phyloP scores from a whole-genome alignment of 1,284 basidiomycete genomes.

The Moesziomyces aphidis region DNA sequence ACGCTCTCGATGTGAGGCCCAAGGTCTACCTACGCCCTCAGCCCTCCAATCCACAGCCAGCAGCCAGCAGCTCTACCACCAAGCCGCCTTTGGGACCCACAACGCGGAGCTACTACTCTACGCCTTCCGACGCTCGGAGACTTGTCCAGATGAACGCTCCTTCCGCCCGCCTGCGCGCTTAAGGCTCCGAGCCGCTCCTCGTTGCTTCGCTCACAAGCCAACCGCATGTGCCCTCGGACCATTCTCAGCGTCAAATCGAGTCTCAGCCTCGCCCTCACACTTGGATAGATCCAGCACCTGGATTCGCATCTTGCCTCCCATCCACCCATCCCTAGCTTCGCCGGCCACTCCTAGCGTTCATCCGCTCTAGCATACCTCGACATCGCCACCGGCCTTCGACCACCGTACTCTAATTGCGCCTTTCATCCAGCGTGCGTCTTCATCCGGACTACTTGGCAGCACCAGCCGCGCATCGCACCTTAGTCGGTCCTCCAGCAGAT shows the following conservation, averaged over 20 bases:
- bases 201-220: not conserved
- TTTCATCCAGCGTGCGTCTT: too few species aligned
- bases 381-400: not conserved
- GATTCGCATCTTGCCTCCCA: too few species aligned
- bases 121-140: too few species aligned
- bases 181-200: constrained; percentile 8
- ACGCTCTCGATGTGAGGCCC: not conserved
- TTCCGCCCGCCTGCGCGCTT: constrained; percentile 7
- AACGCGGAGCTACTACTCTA: too few species aligned
- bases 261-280: not conserved
- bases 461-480: too few species aligned
- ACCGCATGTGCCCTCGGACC: not conserved
- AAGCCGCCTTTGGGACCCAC: too few species aligned
- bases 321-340: too few species aligned
- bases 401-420: too few species aligned
- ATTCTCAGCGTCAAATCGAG: not conserved
- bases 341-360: not conserved
- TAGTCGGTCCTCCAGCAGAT: too few species aligned
- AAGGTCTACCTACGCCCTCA: not conserved
- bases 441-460: too few species aligned
- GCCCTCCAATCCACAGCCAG: not conserved
- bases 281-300: too few species aligned
- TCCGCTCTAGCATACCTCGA: not conserved
- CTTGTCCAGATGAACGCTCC: constrained; percentile 7
- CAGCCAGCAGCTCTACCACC: too few species aligned